Percentiles rank a stretch among this genome's conserved stretches.
These are phyloP conservation scores for Neospermospora avenae DNA, from an alignment of 2,329 filamentous ascomycete genomes.

Conservation along the genomic window DNA sequence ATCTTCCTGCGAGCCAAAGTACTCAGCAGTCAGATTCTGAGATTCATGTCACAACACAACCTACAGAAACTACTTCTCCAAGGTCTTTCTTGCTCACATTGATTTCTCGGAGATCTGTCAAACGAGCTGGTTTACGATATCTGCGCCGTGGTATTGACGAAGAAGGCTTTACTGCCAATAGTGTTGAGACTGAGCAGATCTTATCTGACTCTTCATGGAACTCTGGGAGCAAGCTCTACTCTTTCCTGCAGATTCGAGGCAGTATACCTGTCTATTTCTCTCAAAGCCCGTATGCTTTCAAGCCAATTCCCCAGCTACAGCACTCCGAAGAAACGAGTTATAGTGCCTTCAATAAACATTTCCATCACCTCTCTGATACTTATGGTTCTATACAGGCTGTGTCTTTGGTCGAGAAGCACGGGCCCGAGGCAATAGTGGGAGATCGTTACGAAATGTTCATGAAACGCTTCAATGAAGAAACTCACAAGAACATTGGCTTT, in stretches of 20 bases:
- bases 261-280: conserved; percentile 96
- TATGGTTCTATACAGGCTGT: conserved; percentile 79
- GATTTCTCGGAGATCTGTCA: conserved; percentile 83
- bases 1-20: conserved; percentile 35
- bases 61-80: conserved; percentile 16
- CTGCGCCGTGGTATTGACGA: conserved; percentile 88
- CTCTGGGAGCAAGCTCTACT: conserved; percentile 61
- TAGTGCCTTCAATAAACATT: conserved; percentile 75
- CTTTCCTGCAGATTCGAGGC: conserved; percentile 82
- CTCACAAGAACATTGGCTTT: conserved; percentile 57
- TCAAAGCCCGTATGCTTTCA: conserved; percentile 89
- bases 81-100: conserved; percentile 65
- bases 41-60: conserved; percentile 22
- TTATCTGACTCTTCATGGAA: conserved; percentile 70
- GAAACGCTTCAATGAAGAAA: conserved; percentile 61
- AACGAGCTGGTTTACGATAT: conserved; percentile 85
- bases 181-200: conserved; percentile 93
- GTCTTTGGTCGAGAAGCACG: conserved; percentile 85
- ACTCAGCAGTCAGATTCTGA: conserved; percentile 9
- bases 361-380: conserved; percentile 61
- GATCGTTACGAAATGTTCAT: conserved; percentile 71
- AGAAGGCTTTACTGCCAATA: conserved; percentile 82
- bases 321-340: conserved; percentile 79
- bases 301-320: conserved; percentile 77
- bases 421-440: conserved; percentile 76